Percentiles rank a stretch among this genome's conserved stretches.
These are phyloP conservation scores for Neocallimastix lanati DNA, from an alignment of 192 early-diverging fungal species.

Conservation along the genomic window DNA sequence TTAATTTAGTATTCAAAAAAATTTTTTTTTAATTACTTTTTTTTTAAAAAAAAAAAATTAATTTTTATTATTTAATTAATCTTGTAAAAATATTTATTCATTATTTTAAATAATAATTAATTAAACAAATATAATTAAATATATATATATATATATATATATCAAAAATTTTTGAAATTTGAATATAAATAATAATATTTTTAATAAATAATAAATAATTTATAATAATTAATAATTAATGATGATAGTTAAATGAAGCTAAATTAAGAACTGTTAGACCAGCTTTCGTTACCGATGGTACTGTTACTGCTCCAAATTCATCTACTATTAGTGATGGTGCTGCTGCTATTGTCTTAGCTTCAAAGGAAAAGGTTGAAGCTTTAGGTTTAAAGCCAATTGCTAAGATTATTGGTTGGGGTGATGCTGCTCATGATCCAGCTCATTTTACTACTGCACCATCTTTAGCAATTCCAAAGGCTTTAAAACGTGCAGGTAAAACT, in stretches of 20 bases:
- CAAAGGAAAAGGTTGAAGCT: constrained; percentile 48
- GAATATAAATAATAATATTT: too few species aligned
- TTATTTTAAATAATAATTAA: too few species aligned
- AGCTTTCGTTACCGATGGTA: constrained; percentile 69
- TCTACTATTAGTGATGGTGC: constrained; percentile 93
- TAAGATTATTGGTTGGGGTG: constrained; percentile 67
- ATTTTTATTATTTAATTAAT: too few species aligned
- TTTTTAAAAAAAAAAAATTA: too few species aligned
- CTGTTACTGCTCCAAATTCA: constrained; percentile 91
- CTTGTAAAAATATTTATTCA: too few species aligned
- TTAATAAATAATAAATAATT: background rate
- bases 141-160: too few species aligned
- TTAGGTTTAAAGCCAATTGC: constrained; percentile 74
- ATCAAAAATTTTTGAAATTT: too few species aligned
- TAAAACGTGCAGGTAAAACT: constrained; percentile 63
- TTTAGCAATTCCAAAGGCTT: constrained; percentile 77
- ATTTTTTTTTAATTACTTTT: too few species aligned
- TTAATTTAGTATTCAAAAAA: too few species aligned
- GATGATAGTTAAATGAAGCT: constrained; percentile 21
- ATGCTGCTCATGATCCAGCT: constrained; percentile 74
- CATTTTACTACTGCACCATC: constrained; percentile 93
- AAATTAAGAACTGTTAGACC: constrained; percentile 78
- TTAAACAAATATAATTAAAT: too few species aligned
- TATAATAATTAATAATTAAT: background rate
- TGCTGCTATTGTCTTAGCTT: constrained; percentile 72